A percentile compares a stretch with the other conserved stretches of the same genome.
Conservation (phyloP, 495 filamentous ascomycete species). For the Penicillium salamii region DNA sequence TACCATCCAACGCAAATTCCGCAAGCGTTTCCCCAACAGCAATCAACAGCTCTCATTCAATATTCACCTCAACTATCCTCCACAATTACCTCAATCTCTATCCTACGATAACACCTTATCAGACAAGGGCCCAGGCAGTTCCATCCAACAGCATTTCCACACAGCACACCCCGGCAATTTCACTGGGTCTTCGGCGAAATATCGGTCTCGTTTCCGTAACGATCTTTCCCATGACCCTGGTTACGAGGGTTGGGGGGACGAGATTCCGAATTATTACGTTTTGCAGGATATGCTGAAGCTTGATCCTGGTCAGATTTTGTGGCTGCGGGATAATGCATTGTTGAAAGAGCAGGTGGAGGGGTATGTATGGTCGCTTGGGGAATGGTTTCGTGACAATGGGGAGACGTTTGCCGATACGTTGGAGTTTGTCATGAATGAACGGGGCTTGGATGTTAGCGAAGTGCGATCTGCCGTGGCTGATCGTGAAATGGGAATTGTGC, state of each 20-base stretch:
- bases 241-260: conserved; percentile 58
- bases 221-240: conserved; percentile 40
- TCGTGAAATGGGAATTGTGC: conserved; percentile 29
- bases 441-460: conserved; percentile 36
- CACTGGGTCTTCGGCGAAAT: conserved; percentile 28
- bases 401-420: conserved; percentile 56
- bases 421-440: conserved; percentile 42
- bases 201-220: conserved; percentile 29
- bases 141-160: conserved; percentile 22
- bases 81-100: conserved; percentile 6
- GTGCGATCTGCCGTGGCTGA: conserved; percentile 27
- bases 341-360: conserved; percentile 53
- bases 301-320: conserved; percentile 55
- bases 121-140: conserved; percentile 5
- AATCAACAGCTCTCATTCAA: conserved; percentile 50
- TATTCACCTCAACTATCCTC: conserved; percentile 50
- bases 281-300: conserved; percentile 67
- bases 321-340: conserved; percentile 51
- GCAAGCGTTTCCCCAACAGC: conserved; percentile 51
- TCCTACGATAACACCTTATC: conserved; percentile 3
- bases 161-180: conserved; percentile 17
- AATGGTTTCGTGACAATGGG: conserved; percentile 64
- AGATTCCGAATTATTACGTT: conserved; percentile 60
- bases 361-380: conserved; percentile 49
- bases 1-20: conserved; percentile 55